Base-by-base conservation (phyloP, 768 basidiomycete genomes). In the Calvatia gigantea region DNA sequence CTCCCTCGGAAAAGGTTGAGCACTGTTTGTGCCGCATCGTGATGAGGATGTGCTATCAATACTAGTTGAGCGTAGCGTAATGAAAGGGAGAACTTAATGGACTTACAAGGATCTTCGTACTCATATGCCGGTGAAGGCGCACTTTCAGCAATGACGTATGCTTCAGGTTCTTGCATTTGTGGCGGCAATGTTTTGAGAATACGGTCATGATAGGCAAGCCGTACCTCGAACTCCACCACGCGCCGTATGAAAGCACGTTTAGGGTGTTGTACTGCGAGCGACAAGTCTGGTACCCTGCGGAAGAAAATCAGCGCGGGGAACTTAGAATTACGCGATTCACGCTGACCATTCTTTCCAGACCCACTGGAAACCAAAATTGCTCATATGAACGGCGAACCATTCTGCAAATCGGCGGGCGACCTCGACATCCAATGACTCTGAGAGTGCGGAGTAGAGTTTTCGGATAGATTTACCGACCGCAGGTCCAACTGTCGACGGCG, bases 271-370 rank as follows among this genome's bases (percentile, higher is more conserved):
- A 79, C 66, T 4, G 85, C 73, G 8, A 96, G 71, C 1, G 79
- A 69, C 28, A 98, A 74, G 72, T 98, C 97, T 2, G 89, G 86
- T 12, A 93, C 74, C 96, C 96, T 98, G 51, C 5, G 60, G 17
- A 31, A 48, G 44, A 23, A 19, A 35, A 7, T 37, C 15, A 60
- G 23, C 7, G 48, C n/a, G 41, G 17, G 48, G 42, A 14, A 19
- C 6, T 11, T n/a, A 31, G 11, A 17, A 27, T 28, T 31, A 47
- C 28, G 43, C 3, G 15, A 25, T 15, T 35, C 42, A 23, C 3
- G 71, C 85, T 42, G 49, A 94, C 96, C 97, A 99, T 79, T 98
- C 97, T 65, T 93, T 95, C 97, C 97, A 99, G 12, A 97, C 93
- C 97, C 97, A 98, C 64, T 88, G 86, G 72, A 98, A 99, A 23